These are phyloP conservation scores for Flaveria sonorensis DNA, from an alignment of 129 eudicot genomes.

Conservation along the genomic window DNA sequence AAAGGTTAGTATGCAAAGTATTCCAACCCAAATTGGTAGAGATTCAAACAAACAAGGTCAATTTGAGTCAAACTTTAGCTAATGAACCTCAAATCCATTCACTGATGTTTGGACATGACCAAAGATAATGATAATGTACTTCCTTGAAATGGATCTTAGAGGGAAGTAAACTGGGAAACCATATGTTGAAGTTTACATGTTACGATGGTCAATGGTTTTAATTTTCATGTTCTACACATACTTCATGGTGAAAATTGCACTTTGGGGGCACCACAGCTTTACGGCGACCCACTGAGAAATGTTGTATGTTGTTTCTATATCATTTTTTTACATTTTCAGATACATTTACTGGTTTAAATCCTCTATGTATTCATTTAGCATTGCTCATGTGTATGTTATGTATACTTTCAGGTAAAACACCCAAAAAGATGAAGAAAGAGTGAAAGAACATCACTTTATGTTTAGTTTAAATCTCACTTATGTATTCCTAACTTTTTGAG, in stretches of 20 bases:
- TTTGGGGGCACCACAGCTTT: not conserved
- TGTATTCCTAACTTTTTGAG: not conserved
- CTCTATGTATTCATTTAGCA: not conserved
- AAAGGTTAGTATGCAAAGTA: too few relatives aligned
- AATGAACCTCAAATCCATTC: too few relatives aligned
- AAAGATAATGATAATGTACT: not conserved
- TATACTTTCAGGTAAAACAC: not conserved
- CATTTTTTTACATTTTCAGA: not conserved
- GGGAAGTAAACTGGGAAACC: not conserved
- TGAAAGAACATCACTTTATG: not conserved
- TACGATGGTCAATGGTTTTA: not conserved
- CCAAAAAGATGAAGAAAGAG: slow-evolving; percentile 2
- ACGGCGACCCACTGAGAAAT: not conserved
- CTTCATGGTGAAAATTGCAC: too few relatives aligned
- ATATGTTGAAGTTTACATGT: not conserved
- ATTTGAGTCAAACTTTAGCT: too few relatives aligned
- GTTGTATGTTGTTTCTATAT: not conserved
- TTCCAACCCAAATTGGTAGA: too few relatives aligned
- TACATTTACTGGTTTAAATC: not conserved
- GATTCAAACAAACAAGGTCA: too few relatives aligned
- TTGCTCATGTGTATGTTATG: not conserved
- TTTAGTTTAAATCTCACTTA: slow-evolving; percentile 1
- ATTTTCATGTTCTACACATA: too few relatives aligned
- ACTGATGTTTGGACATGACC: too few relatives aligned
- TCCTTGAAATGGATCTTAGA: not conserved